Evolutionary conservation across 345 rosid genomes (phyloP), one percentile per base, ranked within the genome.

Genomic region (Heritiera fomes): DNA sequence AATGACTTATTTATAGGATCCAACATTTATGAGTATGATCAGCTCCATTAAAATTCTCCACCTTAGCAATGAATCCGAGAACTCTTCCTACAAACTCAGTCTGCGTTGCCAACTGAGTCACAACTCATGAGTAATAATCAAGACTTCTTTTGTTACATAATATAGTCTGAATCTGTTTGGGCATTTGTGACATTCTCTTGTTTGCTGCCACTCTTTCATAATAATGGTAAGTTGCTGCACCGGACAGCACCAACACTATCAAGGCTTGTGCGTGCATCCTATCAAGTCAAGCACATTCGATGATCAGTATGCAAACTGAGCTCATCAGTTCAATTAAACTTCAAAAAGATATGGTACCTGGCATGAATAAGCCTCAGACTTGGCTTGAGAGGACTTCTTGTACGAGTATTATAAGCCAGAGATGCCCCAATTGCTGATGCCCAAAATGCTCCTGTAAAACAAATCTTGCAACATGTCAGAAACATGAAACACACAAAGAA

Each of bases 221-320:
- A 81, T 88, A 87, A 70, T 90, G 91, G 75, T 86, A 91, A 73
- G 86, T 85, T 5, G 93, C 93, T 56, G 93, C 96, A 18, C 93
- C 88, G 5, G 96, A 90, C 28, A 91, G 87, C 62, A 91, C 91
- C 13, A 87, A 91, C 82, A 91, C 45, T 38, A 93, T 91, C 32
- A 91, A 47, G 50, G 96, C 96, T 64, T 91, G 93, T 41, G 93
- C 92, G 60, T 91, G 96, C 93, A 91, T 83, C 91, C 95, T 90
- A 8, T n/a, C 41, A 56, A 73, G 38, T 58, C 38, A 23, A 62
- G 47, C 47, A 38, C 18, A 53, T 9, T 11, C 12, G 20, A 49
- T 23, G 41, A 49, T 49, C 59, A 15, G 45, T 6, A 6, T 17
- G 70, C 2, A 43, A 66, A 17, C 3, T 8, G 28, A 40, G 14